A percentile compares a stretch with the other conserved stretches of the same genome.
These are phyloP conservation scores for Larix sibirica DNA, from an alignment of 83 land plant species.

Conservation along the genomic window DNA sequence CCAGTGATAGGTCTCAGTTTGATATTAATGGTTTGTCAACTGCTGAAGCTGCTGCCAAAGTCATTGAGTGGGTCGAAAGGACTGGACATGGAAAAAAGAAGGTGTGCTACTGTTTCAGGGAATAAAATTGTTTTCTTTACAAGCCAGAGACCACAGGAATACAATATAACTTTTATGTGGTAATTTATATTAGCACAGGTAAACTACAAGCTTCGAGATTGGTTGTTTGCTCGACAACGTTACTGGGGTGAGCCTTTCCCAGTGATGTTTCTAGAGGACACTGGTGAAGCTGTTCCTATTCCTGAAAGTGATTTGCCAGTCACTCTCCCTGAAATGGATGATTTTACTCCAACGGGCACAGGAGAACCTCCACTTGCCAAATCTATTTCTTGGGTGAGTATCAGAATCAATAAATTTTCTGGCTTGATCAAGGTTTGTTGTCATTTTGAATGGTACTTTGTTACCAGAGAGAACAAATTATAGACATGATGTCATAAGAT, in stretches of 20 bases:
- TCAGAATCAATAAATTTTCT: neutral
- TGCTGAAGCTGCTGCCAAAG: conserved; percentile 69
- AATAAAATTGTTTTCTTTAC: neutral
- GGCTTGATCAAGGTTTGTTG: neutral
- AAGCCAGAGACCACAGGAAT: neutral
- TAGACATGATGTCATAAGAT: neutral
- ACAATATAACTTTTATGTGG: neutral
- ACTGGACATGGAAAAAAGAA: conserved; percentile 72
- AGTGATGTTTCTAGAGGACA: conserved; percentile 66
- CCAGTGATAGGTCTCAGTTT: conserved; percentile 48
- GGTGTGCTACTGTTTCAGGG: conserved; percentile 33
- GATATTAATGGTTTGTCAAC: conserved; percentile 75
- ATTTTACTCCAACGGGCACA: conserved; percentile 92
- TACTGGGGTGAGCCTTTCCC: conserved; percentile 99
- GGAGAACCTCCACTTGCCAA: conserved; percentile 97
- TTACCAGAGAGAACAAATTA: neutral
- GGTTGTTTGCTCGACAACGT: conserved; percentile 98
- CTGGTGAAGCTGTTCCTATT: conserved; percentile 74
- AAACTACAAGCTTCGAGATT: conserved; percentile 90
- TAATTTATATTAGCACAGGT: conserved; percentile 45
- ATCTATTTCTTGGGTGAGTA: conserved; percentile 77
- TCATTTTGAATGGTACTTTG: neutral
- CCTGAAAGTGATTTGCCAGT: conserved; percentile 84
- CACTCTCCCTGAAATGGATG: conserved; percentile 86
- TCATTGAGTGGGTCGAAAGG: conserved; percentile 76